Conservation (phyloP, 306 rosid genomes). For the Vigna unguiculata region DNA sequence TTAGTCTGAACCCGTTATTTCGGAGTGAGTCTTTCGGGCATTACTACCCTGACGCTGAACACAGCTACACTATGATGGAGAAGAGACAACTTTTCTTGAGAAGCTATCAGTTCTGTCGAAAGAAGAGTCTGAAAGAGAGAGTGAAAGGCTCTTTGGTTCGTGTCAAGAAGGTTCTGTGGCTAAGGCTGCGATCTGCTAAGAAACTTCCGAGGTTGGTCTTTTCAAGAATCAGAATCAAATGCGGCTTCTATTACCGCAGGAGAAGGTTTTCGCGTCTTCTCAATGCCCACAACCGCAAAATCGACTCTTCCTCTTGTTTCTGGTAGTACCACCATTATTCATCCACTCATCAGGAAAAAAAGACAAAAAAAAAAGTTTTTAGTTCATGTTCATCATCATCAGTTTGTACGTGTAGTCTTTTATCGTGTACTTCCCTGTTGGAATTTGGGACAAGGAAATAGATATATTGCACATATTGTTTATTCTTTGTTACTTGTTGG, state of each 20-base stretch:
- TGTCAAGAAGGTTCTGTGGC: slow-evolving; percentile 56
- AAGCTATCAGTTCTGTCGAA: slow-evolving; percentile 83
- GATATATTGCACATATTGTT: not conserved
- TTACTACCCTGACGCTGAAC: slow-evolving; percentile 44
- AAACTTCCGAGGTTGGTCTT: slow-evolving; percentile 50
- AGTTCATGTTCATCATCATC: not conserved
- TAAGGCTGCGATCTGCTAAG: slow-evolving; percentile 57
- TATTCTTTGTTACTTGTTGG: not conserved
- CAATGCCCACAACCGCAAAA: slow-evolving; percentile 44
- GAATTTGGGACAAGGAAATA: not conserved
- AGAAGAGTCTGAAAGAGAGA: slow-evolving; percentile 59
- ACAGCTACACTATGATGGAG: slow-evolving; percentile 62
- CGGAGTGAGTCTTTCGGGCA: slow-evolving; percentile 65
- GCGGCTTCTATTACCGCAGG: slow-evolving; percentile 59
- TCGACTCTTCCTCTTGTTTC: slow-evolving; percentile 50
- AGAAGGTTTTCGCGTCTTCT: slow-evolving; percentile 57
- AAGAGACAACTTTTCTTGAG: slow-evolving; percentile 81
- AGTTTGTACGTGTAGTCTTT: not conserved
- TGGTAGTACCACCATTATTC: slow-evolving; percentile 38
- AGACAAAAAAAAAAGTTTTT: not conserved
- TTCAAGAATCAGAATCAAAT: slow-evolving; percentile 57
- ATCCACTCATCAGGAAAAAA: not conserved
- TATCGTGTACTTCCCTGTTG: not conserved
- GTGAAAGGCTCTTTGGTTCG: slow-evolving; percentile 66
- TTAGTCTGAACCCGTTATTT: slow-evolving; percentile 43